Evolutionary conservation across 306 rosid genomes (phyloP).

Genomic region (Casuarina equisetifolia): DNA sequence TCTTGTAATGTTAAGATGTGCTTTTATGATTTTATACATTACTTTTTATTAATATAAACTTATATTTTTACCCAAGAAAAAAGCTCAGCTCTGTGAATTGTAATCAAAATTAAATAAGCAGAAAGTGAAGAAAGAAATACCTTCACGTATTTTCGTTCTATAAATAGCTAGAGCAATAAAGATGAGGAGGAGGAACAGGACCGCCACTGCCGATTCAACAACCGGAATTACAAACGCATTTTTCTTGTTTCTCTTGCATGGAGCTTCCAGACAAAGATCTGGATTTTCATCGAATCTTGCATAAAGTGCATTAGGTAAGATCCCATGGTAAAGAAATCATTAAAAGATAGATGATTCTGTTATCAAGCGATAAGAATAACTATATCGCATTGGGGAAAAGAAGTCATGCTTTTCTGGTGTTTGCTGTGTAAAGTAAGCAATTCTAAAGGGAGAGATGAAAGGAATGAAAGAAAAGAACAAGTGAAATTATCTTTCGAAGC

Average conservation of each 20-base stretch:
- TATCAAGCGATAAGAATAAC: neutral
- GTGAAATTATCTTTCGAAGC: neutral
- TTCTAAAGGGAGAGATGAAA: neutral
- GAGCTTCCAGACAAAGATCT: constrained; percentile 8
- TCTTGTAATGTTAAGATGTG: neutral
- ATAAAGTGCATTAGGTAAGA: neutral
- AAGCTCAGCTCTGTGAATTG: neutral
- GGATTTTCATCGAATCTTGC: constrained; percentile 33
- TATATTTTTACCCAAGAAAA: neutral
- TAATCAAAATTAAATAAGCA: neutral
- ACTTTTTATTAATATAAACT: too few relatives aligned
- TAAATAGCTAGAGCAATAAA: neutral
- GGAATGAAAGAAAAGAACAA: neutral
- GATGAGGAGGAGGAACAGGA: constrained; percentile 7
- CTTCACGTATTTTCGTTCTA: constrained; percentile 9
- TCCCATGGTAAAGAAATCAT: neutral
- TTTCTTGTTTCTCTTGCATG: constrained; percentile 18
- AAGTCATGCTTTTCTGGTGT: neutral
- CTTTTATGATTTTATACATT: too few relatives aligned
- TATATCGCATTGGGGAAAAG: too few relatives aligned
- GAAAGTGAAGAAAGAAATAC: neutral
- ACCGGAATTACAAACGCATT: constrained; percentile 29
- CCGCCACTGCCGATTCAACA: constrained; percentile 15
- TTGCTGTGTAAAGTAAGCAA: neutral
- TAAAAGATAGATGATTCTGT: neutral